Percentiles rank a stretch among this genome's conserved stretches.
phyloP scores from a whole-genome alignment of 108 stramenopile species.

The Discostella pseudostelligera region DNA sequence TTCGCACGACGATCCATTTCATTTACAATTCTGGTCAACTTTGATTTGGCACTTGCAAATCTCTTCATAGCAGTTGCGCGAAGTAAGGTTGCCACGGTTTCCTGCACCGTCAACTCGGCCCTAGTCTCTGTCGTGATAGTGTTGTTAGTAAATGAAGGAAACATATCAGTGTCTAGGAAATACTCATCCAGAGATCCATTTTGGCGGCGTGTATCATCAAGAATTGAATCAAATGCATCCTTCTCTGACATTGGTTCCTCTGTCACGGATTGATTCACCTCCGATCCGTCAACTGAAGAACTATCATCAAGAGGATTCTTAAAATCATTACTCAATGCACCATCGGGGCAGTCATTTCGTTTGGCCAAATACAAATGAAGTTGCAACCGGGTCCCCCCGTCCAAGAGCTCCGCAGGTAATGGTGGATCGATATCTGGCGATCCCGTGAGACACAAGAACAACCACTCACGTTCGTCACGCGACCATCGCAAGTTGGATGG shows the following conservation, averaged over 20 bases:
- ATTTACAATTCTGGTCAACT: slow-evolving; percentile 24
- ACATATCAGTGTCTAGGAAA: slow-evolving; percentile 44
- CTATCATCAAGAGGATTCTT: background rate
- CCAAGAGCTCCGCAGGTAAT: slow-evolving; percentile 39
- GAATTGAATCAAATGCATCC: slow-evolving; percentile 18
- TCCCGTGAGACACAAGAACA: slow-evolving; percentile 63
- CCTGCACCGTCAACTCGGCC: slow-evolving; percentile 61
- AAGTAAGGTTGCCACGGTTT: slow-evolving; percentile 51
- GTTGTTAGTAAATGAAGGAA: slow-evolving; percentile 33
- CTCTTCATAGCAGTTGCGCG: slow-evolving; percentile 48
- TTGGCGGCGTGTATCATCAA: background rate
- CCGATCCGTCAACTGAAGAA: background rate
- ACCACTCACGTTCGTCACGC: slow-evolving; percentile 60
- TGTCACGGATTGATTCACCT: background rate
- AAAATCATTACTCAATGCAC: slow-evolving; percentile 36
- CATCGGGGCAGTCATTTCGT: slow-evolving; percentile 42
- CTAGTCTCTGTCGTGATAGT: slow-evolving; percentile 40
- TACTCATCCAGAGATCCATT: slow-evolving; percentile 39
- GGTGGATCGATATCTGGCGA: slow-evolving; percentile 36
- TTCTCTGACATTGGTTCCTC: slow-evolving; percentile 8
- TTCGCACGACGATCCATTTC: slow-evolving; percentile 27
- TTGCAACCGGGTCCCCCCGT: slow-evolving; percentile 31
- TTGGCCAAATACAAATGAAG: slow-evolving; percentile 33
- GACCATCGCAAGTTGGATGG: slow-evolving; percentile 58
- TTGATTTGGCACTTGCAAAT: slow-evolving; percentile 30